These are phyloP conservation scores for Penicillium sp. DNA, from an alignment of 2,329 filamentous ascomycete species.

Conservation along the genomic window DNA sequence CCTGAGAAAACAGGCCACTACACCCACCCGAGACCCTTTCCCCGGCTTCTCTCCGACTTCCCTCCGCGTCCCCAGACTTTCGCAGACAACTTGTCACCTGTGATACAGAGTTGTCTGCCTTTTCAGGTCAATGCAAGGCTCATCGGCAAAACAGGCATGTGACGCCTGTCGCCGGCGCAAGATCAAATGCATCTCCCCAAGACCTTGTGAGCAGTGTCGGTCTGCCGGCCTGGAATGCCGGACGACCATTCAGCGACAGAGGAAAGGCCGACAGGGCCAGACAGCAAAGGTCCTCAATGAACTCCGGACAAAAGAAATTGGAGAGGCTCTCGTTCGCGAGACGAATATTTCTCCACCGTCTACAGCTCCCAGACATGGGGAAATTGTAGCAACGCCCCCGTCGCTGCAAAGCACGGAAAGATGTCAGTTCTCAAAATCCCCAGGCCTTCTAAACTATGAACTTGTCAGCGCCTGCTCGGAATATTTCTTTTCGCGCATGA, in stretches of 20 bases:
- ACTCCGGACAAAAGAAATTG: conserved; percentile 9
- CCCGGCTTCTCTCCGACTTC: conserved; percentile 12
- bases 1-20: conserved; percentile 1
- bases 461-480: conserved; percentile 18
- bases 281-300: conserved; percentile 23
- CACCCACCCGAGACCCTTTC: neutral
- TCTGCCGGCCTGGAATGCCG: conserved; percentile 18
- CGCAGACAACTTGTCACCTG: neutral
- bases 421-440: conserved; percentile 3
- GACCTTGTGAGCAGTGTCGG: conserved; percentile 21
- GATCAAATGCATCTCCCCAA: conserved; percentile 19
- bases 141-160: conserved; percentile 18
- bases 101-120: neutral
- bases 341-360: neutral
- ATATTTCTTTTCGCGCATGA: conserved; percentile 24
- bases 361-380: neutral
- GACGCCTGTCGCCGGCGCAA: conserved; percentile 28
- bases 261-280: conserved; percentile 23
- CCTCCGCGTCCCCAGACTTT: conserved; percentile 9
- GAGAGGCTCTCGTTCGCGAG: neutral
- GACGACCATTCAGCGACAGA: conserved; percentile 15
- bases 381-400: neutral
- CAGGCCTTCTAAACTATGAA: conserved; percentile 7
- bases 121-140: neutral
- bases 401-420: neutral